Evolutionary conservation across 1,284 basidiomycete species (phyloP), one percentile per base, ranked within the genome.

Genomic region (Garcileccinum viscosum): DNA sequence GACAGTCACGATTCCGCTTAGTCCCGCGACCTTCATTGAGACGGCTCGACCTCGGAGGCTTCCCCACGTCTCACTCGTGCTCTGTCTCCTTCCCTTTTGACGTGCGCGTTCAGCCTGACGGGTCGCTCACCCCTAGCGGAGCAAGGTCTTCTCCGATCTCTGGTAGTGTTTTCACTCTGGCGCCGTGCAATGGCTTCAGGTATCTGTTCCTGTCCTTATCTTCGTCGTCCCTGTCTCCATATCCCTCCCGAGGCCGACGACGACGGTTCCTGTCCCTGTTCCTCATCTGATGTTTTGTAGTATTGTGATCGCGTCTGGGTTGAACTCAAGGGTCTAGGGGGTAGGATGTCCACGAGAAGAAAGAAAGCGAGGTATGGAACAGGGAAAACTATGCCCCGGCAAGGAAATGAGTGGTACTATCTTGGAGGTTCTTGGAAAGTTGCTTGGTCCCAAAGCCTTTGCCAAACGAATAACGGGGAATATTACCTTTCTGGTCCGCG

Each of bases 121-220:
- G 8, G 74, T 82, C 80, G 27, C 81, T 78, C 19, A 81, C 80
- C 4, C 73, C 78, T 74, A 93, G 88, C 1, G 88, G 82, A 72
- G 93, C 87, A 75, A 89, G 93, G 72, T 93, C 91, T 60, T 87
- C 84, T 37, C 84, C 84, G 14, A 80, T 80, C 19, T 78, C 69
- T 11, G 72, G 68, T n/a, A n/a, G n/a, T 8, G 58, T 30, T 40
- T 72, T 77, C 12, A 32, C 2, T 33, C 59, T 64, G 9, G 67
- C 44, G 27, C 70, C 68, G 4, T 71, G 27, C 3, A 27, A 71
- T 12, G 63, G 70, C 33, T 72, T 69, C 6, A 33, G 12, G 40
- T n/a, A n/a, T n/a, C 24, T 61, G 19, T 42, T 63, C 19, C n/a
- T 61, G 7, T 71, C 67, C 5, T 50, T 24, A n/a, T 70, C 67